phyloP scores from a whole-genome alignment of 2,329 filamentous ascomycete species.

The Cordyceps fumosorosea region DNA sequence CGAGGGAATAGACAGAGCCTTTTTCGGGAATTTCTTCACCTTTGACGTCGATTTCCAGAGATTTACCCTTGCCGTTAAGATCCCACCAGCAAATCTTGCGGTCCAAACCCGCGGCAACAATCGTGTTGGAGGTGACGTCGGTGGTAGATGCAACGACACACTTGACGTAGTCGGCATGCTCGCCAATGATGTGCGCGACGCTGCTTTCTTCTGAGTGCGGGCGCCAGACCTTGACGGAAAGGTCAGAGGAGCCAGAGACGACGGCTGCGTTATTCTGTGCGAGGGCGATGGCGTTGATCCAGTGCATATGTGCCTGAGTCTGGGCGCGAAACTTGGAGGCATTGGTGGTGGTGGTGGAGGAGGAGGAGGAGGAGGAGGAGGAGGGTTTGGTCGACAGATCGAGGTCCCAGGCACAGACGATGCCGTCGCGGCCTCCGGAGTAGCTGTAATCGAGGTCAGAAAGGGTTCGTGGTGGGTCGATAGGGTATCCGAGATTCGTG shows the following conservation, averaged over 20 bases:
- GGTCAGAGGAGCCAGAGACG: slow-evolving; percentile 87
- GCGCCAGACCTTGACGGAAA: slow-evolving; percentile 88
- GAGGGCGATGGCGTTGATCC: slow-evolving; percentile 89
- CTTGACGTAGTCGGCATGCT: slow-evolving; percentile 95
- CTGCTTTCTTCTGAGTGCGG: slow-evolving; percentile 58
- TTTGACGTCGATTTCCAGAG: slow-evolving; percentile 75
- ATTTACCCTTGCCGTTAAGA: slow-evolving; percentile 77
- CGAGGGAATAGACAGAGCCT: slow-evolving; percentile 89
- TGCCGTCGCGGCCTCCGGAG: slow-evolving; percentile 89
- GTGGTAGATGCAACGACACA: slow-evolving; percentile 70
- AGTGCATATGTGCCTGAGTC: slow-evolving; percentile 78
- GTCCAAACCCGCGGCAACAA: slow-evolving; percentile 89
- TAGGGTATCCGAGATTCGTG: slow-evolving; percentile 14
- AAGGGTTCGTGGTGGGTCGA: slow-evolving; percentile 9
- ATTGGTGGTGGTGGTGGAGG: slow-evolving; percentile 29
- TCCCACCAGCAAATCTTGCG: slow-evolving; percentile 93
- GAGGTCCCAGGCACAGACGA: slow-evolving; percentile 93
- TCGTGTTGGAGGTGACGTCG: slow-evolving; percentile 66
- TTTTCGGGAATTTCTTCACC: slow-evolving; percentile 83
- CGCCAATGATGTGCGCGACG: slow-evolving; percentile 65
- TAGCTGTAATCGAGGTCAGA: slow-evolving; percentile 52
- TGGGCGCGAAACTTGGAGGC: slow-evolving; percentile 55
- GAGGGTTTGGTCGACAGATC: slow-evolving; percentile 41
- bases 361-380: slow-evolving; percentile 19
- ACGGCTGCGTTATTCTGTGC: slow-evolving; percentile 71